These are phyloP conservation scores for Neurospora africana DNA, from an alignment of 495 filamentous ascomycete genomes.

Conservation along the genomic window DNA sequence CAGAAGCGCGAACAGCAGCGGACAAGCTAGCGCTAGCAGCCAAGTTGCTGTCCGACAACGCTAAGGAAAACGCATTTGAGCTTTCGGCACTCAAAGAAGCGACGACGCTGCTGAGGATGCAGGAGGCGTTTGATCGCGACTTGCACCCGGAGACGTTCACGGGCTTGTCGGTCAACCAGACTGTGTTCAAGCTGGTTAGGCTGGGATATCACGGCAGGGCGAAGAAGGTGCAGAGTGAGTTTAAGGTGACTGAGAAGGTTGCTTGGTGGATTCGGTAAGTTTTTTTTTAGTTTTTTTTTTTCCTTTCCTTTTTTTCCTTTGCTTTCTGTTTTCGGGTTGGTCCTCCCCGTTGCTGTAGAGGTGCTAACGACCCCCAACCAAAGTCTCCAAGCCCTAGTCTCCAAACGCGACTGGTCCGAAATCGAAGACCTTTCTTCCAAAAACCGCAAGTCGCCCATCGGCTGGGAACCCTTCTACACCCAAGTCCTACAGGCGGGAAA, in stretches of 20 bases:
- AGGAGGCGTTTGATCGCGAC: conserved; percentile 77
- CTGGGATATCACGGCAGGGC: conserved; percentile 68
- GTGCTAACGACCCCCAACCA: too few relatives aligned
- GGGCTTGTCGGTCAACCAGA: conserved; percentile 81
- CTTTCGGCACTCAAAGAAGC: conserved; percentile 69
- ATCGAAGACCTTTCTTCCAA: conserved; percentile 67
- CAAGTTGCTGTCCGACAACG: conserved; percentile 66
- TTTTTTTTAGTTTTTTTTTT: background rate
- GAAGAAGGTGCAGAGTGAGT: conserved; percentile 78
- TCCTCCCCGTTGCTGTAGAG: too few relatives aligned
- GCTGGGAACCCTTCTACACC: conserved; percentile 97
- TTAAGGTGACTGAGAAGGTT: conserved; percentile 83
- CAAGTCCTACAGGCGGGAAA: conserved; percentile 83
- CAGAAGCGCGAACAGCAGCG: conserved; percentile 43
- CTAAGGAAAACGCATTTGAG: conserved; percentile 69
- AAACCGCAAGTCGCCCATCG: conserved; percentile 75
- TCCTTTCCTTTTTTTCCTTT: background rate
- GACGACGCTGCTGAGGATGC: conserved; percentile 64
- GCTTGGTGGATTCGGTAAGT: conserved; percentile 69
- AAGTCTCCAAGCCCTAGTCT: conserved; percentile 77
- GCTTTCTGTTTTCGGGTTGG: too few relatives aligned
- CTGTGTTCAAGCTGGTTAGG: conserved; percentile 70
- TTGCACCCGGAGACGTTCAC: conserved; percentile 56
- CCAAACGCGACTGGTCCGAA: conserved; percentile 82
- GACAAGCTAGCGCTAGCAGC: conserved; percentile 82